Evolutionary conservation across 208 protist genomes (phyloP).

Genomic region (Tritrichomonas foetus): DNA sequence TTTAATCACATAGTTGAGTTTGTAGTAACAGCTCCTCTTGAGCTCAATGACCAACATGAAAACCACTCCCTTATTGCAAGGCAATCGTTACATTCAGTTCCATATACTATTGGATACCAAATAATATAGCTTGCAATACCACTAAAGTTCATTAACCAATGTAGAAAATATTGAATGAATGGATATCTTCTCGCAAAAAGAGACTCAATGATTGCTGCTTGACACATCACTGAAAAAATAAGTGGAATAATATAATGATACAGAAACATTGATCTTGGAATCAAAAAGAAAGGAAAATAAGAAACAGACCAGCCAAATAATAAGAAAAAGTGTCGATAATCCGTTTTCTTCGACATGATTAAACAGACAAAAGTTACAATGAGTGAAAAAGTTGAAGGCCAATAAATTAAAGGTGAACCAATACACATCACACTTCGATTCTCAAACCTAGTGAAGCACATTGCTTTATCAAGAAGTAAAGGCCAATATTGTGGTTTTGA

Average conservation of each 20-base stretch:
- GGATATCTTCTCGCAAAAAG: not conserved
- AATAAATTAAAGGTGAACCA: not conserved
- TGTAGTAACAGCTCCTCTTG: no score
- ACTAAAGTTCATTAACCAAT: no score
- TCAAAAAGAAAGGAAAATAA: not conserved
- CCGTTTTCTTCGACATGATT: not conserved
- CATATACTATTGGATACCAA: no score
- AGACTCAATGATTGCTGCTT: not conserved
- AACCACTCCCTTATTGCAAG: no score
- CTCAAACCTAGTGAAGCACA: not conserved
- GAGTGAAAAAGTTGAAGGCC: not conserved
- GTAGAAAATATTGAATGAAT: no score
- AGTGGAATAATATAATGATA: conserved; percentile 32
- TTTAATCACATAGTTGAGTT: no score
- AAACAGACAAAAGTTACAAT: not conserved
- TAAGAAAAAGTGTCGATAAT: not conserved
- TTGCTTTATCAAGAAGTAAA: not conserved
- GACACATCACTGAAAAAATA: not conserved
- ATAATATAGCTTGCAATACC: no score
- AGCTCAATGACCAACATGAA: no score
- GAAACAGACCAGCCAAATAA: not conserved
- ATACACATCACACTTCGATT: not conserved
- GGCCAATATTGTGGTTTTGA: conserved; percentile 3
- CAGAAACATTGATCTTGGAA: not conserved
- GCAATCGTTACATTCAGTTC: no score